A percentile compares a stretch with the other conserved stretches of the same genome.
phyloP scores from a whole-genome alignment of 495 filamentous ascomycete species.

The Penicillium goetzii region DNA sequence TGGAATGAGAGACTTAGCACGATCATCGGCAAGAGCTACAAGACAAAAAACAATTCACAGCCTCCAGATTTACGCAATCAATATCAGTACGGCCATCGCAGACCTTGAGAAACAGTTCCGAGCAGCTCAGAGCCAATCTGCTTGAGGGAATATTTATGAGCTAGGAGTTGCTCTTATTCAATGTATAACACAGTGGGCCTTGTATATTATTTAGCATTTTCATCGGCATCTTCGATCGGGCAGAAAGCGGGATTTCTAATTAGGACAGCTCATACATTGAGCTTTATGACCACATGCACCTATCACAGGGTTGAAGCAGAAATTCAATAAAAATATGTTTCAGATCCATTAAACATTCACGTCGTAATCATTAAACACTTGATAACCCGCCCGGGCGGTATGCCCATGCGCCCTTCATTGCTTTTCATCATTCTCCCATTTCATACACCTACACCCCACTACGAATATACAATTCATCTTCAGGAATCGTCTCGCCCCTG shows the following conservation, averaged over 20 bases:
- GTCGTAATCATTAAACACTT: neutral
- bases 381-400: neutral
- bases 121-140: neutral
- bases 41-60: neutral
- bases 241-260: neutral
- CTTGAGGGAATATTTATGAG: neutral
- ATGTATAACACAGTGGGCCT: neutral
- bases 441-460: neutral
- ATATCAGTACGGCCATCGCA: conserved; percentile 14
- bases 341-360: neutral
- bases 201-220: neutral
- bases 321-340: neutral
- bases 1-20: conserved; percentile 22
- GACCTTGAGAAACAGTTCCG: neutral
- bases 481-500: conserved; percentile 20
- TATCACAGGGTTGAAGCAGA: neutral
- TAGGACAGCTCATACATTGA: neutral
- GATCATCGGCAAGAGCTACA: conserved; percentile 18
- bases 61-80: conserved; percentile 1
- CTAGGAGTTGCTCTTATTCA: neutral
- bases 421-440: neutral
- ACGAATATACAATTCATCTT: conserved; percentile 17
- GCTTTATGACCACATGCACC: neutral
- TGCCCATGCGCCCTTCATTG: neutral
- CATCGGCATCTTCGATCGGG: neutral